Conservation (phyloP, 2,329 filamentous ascomycete genomes). For the Didymella sp. region DNA sequence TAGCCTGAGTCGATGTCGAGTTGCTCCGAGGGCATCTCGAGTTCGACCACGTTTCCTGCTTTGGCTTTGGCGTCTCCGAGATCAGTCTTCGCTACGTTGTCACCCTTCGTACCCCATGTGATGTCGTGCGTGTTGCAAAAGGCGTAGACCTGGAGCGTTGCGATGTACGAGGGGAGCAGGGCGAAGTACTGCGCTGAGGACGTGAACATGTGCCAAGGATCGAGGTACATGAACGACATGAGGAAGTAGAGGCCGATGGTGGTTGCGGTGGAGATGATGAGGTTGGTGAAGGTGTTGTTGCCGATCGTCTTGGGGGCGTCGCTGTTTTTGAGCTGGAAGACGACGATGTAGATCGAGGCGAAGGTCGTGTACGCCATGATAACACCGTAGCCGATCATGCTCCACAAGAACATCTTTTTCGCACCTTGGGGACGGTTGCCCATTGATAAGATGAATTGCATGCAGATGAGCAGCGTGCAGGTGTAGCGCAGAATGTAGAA, state of each 20-base stretch:
- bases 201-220: slow-evolving; percentile 99
- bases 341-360: slow-evolving; percentile 85
- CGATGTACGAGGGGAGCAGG: slow-evolving; percentile 91
- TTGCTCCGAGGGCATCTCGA: slow-evolving; percentile 98
- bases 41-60: slow-evolving; percentile 77
- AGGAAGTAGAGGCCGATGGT: slow-evolving; percentile 94
- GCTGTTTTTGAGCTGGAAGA: slow-evolving; percentile 72
- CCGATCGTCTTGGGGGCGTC: slow-evolving; percentile 66
- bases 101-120: slow-evolving; percentile 98
- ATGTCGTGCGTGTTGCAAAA: slow-evolving; percentile 99
- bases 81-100: slow-evolving; percentile 93
- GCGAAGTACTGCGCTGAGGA: slow-evolving; percentile 90
- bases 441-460: slow-evolving; percentile 95
- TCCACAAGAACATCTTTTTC: slow-evolving; percentile 84
- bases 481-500: slow-evolving; percentile 87
- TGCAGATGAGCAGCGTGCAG: slow-evolving; percentile 84
- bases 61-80: slow-evolving; percentile 84
- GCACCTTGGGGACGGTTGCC: slow-evolving; percentile 96
- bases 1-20: slow-evolving; percentile 98
- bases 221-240: slow-evolving; percentile 95
- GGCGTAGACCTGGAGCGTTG: slow-evolving; percentile 95
- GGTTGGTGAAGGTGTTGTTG: slow-evolving; percentile 91
- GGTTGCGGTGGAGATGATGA: slow-evolving; percentile 87
- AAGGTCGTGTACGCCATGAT: slow-evolving; percentile 98
- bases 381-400: slow-evolving; percentile 87